Percentiles rank a stretch among this genome's conserved stretches.
phyloP scores from a whole-genome alignment of 75 land plant genomes.

The Cryptomeria japonica region DNA sequence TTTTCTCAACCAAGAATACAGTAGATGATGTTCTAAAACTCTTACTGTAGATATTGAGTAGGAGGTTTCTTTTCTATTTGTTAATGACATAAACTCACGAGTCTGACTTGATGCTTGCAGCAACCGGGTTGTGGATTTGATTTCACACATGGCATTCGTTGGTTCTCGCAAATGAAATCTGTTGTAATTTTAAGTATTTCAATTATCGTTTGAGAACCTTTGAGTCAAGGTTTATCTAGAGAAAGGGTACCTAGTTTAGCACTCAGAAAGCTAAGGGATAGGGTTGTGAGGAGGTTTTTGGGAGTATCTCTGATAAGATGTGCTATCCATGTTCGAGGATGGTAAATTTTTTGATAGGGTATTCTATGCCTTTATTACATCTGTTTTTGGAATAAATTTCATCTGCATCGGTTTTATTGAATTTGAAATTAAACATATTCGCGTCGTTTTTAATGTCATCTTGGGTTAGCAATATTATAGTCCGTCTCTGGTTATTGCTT shows the following conservation, averaged over 20 bases:
- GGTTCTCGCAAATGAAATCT: constrained; percentile 14
- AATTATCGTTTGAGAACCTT: neutral
- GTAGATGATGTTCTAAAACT: too few relatives aligned
- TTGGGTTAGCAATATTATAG: neutral
- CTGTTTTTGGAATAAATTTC: neutral
- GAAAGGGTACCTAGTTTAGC: neutral
- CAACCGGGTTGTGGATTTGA: constrained; percentile 84
- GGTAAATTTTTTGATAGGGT: neutral
- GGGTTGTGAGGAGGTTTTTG: neutral
- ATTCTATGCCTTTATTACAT: neutral
- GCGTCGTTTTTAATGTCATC: neutral
- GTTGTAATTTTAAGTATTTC: neutral
- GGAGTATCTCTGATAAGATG: neutral
- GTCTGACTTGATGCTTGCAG: constrained; percentile 38
- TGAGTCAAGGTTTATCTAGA: neutral
- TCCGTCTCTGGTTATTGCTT: too few relatives aligned
- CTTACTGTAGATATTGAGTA: neutral
- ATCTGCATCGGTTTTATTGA: neutral
- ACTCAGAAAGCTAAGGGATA: neutral
- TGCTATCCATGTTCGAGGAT: neutral
- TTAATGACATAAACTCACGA: neutral
- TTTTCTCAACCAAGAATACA: neutral
- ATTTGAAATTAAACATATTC: neutral
- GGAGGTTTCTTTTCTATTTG: neutral
- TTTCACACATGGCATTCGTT: constrained; percentile 74